Evolutionary conservation across 192 early-diverging fungal species (phyloP).

Genomic region (Funneliformis geosporum): DNA sequence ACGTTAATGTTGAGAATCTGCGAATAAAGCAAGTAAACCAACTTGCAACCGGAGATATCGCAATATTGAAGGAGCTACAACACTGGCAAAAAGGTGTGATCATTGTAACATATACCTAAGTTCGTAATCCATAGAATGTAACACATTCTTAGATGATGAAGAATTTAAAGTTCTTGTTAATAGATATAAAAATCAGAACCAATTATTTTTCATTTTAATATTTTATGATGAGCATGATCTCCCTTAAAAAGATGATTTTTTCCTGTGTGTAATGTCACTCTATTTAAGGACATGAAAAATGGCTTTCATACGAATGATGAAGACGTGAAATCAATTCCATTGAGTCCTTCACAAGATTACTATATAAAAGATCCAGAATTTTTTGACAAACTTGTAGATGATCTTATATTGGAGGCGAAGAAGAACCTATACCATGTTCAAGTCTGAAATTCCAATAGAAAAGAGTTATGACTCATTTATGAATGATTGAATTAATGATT

Average conservation of each 20-base stretch:
- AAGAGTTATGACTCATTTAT: conserved; percentile 2
- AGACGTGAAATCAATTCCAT: neutral
- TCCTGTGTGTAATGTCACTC: too few species aligned
- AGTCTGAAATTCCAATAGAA: neutral
- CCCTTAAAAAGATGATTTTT: too few species aligned
- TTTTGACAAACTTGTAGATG: conserved; percentile 5
- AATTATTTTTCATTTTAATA: too few species aligned
- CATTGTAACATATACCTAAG: too few species aligned
- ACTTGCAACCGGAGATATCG: neutral
- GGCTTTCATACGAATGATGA: neutral
- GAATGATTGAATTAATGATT: conserved; percentile 4
- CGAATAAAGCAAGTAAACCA: conserved; percentile 18
- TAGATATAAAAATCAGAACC: too few species aligned
- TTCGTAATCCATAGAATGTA: too few species aligned
- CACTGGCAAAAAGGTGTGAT: neutral
- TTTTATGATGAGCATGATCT: too few species aligned
- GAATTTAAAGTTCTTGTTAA: too few species aligned
- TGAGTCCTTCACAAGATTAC: neutral
- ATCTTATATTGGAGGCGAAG: conserved; percentile 14
- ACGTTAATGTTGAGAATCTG: neutral
- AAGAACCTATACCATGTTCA: neutral
- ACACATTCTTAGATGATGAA: too few species aligned
- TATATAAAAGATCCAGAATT: conserved; percentile 24
- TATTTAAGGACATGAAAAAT: too few species aligned
- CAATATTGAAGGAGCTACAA: neutral